Evolutionary conservation across 257 asterid genomes (phyloP), one percentile per base, ranked within the genome.

Genomic region (Nicotiana attenuata): DNA sequence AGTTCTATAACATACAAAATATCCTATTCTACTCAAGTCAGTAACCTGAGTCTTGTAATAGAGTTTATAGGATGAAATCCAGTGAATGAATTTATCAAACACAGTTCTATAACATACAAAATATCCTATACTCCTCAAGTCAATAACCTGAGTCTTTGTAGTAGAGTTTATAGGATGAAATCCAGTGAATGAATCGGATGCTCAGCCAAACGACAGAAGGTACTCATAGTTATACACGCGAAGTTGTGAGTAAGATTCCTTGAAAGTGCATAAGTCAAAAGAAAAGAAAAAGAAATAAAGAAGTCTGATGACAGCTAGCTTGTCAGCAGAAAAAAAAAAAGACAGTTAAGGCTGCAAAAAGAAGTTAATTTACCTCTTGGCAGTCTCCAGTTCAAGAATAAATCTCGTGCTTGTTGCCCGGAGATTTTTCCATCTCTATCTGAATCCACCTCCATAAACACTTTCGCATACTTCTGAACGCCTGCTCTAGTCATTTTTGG

Each of bases 401-500:
- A 88, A 90, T 92, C 90, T 31, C 97, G 97, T 29, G 98, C 98
- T 91, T 96, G 94, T 85, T 90, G 93, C 76, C 99, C 97, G 63
- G 93, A 87, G 69, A 96, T 94, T 87, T 88, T 96, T 71, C 98
- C 97, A 88, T 91, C 97, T 89, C 97, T 92, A 82, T 92, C 97
- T 29, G 89, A 87, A 88, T 96, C 99, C 75, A 92, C 97, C 84
- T 94, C 97, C 95, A 88, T 86, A 84, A 96, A 96, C 82, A 96
- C 97, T 88, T 92, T 94, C 29, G 92, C 93, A 87, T 96, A 96
- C 86, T 92, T 96, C 76, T 96, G 99, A 92, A 96, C 88, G 80
- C 96, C 89, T 87, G 97, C 91, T 77, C 92, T 97, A 56, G 97
- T 92, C 99, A 96, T 92, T 91, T 96, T 96, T 69, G 97, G 98